Conservation (phyloP, 441 rosid species). For the Geranium incanum region DNA sequence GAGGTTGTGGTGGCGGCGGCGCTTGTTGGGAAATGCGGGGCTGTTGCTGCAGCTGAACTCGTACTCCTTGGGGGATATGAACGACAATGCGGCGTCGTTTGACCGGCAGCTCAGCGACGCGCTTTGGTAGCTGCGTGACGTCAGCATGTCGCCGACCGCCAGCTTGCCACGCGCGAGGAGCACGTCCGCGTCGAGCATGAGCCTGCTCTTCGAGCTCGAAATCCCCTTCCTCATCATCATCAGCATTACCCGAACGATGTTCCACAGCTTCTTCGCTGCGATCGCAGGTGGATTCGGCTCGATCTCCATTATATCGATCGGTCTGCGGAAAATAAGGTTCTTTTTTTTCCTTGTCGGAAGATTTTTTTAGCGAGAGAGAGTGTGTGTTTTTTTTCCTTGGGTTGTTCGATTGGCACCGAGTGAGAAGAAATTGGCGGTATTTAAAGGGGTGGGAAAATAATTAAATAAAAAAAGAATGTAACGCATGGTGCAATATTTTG, state of each 20-base stretch:
- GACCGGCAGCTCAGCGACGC: conserved; percentile 20
- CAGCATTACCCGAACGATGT: conserved; percentile 10
- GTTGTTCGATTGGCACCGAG: neutral
- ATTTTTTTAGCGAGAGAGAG: neutral
- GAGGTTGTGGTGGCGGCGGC: conserved; percentile 35
- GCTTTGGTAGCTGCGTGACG: conserved; percentile 13
- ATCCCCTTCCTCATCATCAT: conserved; percentile 19
- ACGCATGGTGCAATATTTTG: neutral
- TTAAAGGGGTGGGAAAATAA: neutral
- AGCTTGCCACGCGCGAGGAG: conserved; percentile 20
- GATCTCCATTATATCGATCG: conserved; percentile 5
- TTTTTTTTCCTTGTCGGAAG: neutral
- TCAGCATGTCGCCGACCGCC: conserved; percentile 19
- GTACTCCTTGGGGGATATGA: conserved; percentile 17
- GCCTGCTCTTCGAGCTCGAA: conserved; percentile 15
- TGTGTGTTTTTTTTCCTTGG: neutral
- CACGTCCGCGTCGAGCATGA: conserved; percentile 14
- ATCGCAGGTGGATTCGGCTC: conserved; percentile 13
- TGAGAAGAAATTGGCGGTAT: neutral
- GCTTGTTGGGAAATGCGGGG: conserved; percentile 12
- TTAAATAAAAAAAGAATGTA: neutral
- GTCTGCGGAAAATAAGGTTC: neutral
- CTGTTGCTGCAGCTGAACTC: conserved; percentile 31
- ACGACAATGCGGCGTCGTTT: conserved; percentile 12
- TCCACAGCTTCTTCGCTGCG: conserved; percentile 19